A percentile compares a stretch with the other conserved stretches of the same genome.
Conservation (phyloP, 805 yeast species). For the Geotrichum ghanense region DNA sequence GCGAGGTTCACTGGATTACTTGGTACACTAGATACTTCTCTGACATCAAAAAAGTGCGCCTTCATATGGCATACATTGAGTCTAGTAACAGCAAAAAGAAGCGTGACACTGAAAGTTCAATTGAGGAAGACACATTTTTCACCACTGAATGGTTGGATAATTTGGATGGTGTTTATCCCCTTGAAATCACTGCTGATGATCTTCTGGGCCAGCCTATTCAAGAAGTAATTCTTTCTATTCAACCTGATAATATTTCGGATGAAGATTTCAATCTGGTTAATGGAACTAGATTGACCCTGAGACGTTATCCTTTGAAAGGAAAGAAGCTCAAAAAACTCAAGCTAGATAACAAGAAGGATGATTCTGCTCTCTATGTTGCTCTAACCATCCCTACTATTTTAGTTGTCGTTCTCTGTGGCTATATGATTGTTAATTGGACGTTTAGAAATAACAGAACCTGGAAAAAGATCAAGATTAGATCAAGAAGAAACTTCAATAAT, state of each 20-base stretch:
- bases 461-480: neutral
- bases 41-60: conserved; percentile 43
- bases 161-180: conserved; percentile 50
- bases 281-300: conserved; percentile 36
- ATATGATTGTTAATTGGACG: conserved; percentile 8
- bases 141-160: conserved; percentile 61
- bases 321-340: conserved; percentile 23
- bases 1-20: conserved; percentile 58
- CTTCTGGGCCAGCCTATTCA: conserved; percentile 41
- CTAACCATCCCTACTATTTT: conserved; percentile 13
- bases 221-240: conserved; percentile 55
- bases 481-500: neutral
- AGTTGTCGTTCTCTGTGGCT: conserved; percentile 10
- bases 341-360: conserved; percentile 30
- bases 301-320: conserved; percentile 28
- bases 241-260: conserved; percentile 55
- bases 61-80: conserved; percentile 56
- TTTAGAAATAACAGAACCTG: conserved; percentile 4
- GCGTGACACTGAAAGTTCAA: conserved; percentile 25
- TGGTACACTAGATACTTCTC: conserved; percentile 67
- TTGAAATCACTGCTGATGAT: conserved; percentile 56
- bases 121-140: conserved; percentile 36
- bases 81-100: conserved; percentile 19
- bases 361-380: conserved; percentile 19
- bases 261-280: conserved; percentile 52